Base-by-base conservation (phyloP, 1,139 yeast species). In the Arxiozyma telluris region DNA sequence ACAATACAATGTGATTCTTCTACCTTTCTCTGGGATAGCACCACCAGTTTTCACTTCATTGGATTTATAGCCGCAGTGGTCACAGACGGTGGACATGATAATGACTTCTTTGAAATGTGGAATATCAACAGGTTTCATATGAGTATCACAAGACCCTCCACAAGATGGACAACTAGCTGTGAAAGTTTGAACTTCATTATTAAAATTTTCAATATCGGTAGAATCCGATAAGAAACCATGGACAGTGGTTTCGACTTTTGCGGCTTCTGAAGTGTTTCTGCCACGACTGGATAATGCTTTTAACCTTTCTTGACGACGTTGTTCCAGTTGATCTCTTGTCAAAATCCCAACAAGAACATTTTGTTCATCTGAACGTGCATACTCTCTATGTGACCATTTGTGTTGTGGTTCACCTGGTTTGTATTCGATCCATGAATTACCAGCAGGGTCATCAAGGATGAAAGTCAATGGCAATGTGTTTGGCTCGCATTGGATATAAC, bases 11-110 rank as follows among this genome's bases (percentile, higher is more conserved):
- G 84, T 78, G 57, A 90, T 82, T 59, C 77, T 83, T 61, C 84
- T 83, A 58, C 98, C 99, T 70, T 83, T 78, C 5, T 76, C 84
- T 41, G 98, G 98, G 54, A 94, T 86, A 21, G 87, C 95, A 61
- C 99, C 99, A 55, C 99, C 99, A 5, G 98, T 94, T 74, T 91
- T 93, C 61, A 94, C 98, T 72, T 94, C 99, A 67, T 94, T 94
- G 23, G 96, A 88, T 73, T 88, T 93, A 74, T 87, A 94, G 41
- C 98, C 98, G 75, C 99, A 94, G 61, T 81, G 75, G 46, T 85
- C 91, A 73, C 99, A 94, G 1, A 81, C 84, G 0, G 98, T 93
- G 52, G 96, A 87, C 98, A 94, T 94, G 64, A 94, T 82, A 58
- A 94, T 86, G 48, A 94, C 99, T 62, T 94, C 98, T 72, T 90